Evolutionary conservation across 2,329 filamentous ascomycete species (phyloP).

Genomic region (Fusarium sp.): DNA sequence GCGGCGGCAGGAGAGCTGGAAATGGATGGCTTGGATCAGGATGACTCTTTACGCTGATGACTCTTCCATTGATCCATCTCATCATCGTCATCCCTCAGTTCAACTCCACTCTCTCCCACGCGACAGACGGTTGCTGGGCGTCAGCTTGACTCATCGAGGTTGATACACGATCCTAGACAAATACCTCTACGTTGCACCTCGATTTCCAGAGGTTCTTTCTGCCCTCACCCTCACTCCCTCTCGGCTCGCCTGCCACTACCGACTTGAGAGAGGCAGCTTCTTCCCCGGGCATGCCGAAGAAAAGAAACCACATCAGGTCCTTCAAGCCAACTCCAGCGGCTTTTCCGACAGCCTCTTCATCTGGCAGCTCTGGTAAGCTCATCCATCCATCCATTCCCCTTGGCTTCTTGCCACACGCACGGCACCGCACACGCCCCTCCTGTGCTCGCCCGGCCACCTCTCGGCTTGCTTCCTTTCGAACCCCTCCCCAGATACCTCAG

Average conservation of each 20-base stretch:
- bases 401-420: conserved; percentile 11
- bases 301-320: conserved; percentile 65
- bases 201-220: conserved; percentile 10
- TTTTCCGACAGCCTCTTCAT: conserved; percentile 50
- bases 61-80: conserved; percentile 4
- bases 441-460: conserved; percentile 28
- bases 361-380: conserved; percentile 42
- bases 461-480: conserved; percentile 41
- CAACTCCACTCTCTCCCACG: conserved; percentile 10
- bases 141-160: conserved; percentile 32
- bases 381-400: neutral
- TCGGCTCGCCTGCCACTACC: conserved; percentile 16
- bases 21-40: neutral
- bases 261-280: conserved; percentile 21
- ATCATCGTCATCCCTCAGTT: conserved; percentile 12
- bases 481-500: conserved; percentile 30
- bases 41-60: conserved; percentile 29
- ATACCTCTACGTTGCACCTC: conserved; percentile 28
- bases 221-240: conserved; percentile 19
- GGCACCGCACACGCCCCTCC: conserved; percentile 26
- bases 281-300: conserved; percentile 68
- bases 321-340: conserved; percentile 69
- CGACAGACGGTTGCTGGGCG: conserved; percentile 11
- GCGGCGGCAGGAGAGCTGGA: neutral
- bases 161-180: conserved; percentile 29